Percentiles rank a stretch among this genome's conserved stretches.
Conservation (phyloP, 139 green algal genomes). For the Deuterostichococcus epilithicus region DNA sequence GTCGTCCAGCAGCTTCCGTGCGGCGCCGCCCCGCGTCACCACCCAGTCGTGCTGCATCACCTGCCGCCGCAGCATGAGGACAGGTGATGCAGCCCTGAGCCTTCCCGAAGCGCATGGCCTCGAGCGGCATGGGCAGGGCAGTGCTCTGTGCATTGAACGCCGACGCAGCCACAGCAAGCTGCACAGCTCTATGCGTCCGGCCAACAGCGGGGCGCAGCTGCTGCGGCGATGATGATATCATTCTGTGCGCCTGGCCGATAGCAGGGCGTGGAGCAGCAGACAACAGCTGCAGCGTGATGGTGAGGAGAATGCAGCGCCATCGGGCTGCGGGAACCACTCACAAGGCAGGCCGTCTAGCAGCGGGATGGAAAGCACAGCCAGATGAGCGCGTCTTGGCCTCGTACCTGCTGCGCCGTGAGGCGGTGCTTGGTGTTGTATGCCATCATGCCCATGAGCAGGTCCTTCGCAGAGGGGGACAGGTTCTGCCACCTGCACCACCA, state of each 20-base stretch:
- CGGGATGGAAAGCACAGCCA: too few relatives aligned
- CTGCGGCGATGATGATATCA: too few relatives aligned
- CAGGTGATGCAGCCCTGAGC: neutral
- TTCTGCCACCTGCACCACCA: constrained; percentile 24
- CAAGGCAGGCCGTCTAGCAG: too few relatives aligned
- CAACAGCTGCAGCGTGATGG: neutral
- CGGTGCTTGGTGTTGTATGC: constrained; percentile 37
- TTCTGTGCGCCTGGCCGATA: neutral
- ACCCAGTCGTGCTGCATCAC: constrained; percentile 47
- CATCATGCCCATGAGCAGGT: constrained; percentile 51
- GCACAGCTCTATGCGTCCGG: too few relatives aligned
- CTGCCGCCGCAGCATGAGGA: neutral
- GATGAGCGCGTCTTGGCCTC: too few relatives aligned
- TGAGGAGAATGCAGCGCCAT: too few relatives aligned
- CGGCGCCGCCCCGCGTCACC: constrained; percentile 22
- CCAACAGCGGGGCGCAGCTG: too few relatives aligned
- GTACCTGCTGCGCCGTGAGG: constrained; percentile 34
- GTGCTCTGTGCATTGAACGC: too few relatives aligned
- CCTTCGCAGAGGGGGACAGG: constrained; percentile 41
- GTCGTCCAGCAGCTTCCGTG: constrained; percentile 23
- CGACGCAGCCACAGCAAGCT: too few relatives aligned
- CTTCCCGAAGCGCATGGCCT: too few relatives aligned
- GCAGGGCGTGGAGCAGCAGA: neutral
- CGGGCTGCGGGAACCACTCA: too few relatives aligned
- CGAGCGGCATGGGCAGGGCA: too few relatives aligned